Percentiles rank a stretch among this genome's conserved stretches.
phyloP scores from a whole-genome alignment of 768 basidiomycete species.

The Gelatoporia subvermispora region DNA sequence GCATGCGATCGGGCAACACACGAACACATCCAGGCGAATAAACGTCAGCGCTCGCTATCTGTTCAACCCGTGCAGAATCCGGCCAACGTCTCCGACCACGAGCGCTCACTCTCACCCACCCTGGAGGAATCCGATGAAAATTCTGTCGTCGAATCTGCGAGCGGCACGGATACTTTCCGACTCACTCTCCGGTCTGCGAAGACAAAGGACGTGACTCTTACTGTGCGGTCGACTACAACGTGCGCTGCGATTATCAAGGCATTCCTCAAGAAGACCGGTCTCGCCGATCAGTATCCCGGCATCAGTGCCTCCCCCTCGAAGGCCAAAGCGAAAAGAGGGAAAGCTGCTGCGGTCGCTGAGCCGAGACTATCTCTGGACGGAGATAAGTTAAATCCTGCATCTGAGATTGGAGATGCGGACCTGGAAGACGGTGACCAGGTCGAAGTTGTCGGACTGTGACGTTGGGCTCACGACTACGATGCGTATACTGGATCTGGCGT shows the following conservation, averaged over 20 bases:
- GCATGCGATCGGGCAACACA: conserved; percentile 61
- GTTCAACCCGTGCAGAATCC: conserved; percentile 13
- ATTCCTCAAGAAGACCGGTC: conserved; percentile 63
- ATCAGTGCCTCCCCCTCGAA: conserved; percentile 22
- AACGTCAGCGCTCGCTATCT: conserved; percentile 23
- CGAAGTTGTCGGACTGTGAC: conserved; percentile 60
- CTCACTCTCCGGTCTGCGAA: conserved; percentile 58
- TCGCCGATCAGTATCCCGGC: conserved; percentile 47
- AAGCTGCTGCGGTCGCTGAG: conserved; percentile 28
- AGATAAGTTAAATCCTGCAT: conserved; percentile 56
- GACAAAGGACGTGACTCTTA: conserved; percentile 54
- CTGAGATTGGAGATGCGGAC: conserved; percentile 61
- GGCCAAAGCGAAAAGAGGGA: conserved; percentile 20
- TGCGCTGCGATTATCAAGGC: conserved; percentile 73
- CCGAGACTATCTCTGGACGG: conserved; percentile 65
- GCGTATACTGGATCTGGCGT: background rate
- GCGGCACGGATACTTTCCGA: conserved; percentile 44
- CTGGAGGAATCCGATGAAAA: conserved; percentile 19
- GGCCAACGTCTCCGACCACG: conserved; percentile 5
- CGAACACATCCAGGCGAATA: conserved; percentile 53
- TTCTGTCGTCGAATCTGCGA: conserved; percentile 13
- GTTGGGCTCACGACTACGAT: background rate
- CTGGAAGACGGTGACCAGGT: conserved; percentile 79
- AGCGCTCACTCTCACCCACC: conserved; percentile 10
- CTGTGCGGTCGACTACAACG: conserved; percentile 69